phyloP scores from a whole-genome alignment of 73 alveolate species.

The Paramecium biaurelia region DNA sequence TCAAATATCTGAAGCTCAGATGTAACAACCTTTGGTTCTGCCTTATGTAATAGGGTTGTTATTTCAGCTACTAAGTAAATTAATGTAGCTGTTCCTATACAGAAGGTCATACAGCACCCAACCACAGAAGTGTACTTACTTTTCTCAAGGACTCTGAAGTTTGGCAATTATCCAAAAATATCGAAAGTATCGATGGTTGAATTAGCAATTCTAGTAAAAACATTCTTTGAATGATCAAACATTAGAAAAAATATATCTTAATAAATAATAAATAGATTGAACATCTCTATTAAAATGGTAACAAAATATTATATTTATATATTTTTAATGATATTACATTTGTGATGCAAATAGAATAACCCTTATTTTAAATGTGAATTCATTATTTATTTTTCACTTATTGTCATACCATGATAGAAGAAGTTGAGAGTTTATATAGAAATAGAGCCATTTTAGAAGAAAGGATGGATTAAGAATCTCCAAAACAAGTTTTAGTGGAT shows the following conservation, averaged over 20 bases:
- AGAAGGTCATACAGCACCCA: not conserved
- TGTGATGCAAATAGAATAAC: not conserved
- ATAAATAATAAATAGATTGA: not conserved
- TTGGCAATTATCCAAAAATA: not conserved
- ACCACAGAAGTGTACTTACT: not conserved
- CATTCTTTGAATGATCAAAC: not conserved
- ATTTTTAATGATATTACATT: not conserved
- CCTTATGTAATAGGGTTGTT: not conserved
- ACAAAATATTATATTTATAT: not conserved
- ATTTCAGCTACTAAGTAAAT: not conserved
- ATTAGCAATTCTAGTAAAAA: not conserved
- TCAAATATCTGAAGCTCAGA: constrained; percentile 2
- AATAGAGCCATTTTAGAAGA: not conserved
- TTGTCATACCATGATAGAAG: not conserved
- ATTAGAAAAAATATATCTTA: not conserved
- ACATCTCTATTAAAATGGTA: not conserved
- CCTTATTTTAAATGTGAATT: not conserved
- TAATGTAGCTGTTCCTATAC: not conserved
- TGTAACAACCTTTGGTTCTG: not conserved
- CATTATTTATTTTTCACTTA: not conserved
- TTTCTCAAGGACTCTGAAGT: not conserved
- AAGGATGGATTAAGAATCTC: not conserved
- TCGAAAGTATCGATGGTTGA: not conserved
- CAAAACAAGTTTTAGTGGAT: not conserved
- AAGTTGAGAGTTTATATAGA: not conserved